A percentile compares a stretch with the other conserved stretches of the same genome.
phyloP scores from a whole-genome alignment of 495 filamentous ascomycete genomes.

The Daldinia concentrica region DNA sequence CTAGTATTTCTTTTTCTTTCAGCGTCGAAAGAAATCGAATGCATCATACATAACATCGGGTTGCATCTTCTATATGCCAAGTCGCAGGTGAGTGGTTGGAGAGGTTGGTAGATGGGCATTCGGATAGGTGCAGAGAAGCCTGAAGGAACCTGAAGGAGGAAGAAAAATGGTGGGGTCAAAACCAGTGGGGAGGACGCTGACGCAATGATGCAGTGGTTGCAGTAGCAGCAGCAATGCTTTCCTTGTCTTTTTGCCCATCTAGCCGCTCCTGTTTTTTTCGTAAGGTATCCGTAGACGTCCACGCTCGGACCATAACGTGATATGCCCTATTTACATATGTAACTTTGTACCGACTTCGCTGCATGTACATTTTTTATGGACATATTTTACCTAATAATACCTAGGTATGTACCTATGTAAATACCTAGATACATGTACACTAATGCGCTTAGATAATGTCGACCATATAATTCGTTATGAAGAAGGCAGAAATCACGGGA shows the following conservation, averaged over 20 bases:
- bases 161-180: constrained; percentile 39
- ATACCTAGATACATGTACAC: background rate
- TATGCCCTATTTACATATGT: constrained; percentile 6
- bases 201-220: constrained; percentile 37
- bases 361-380: background rate
- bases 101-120: constrained; percentile 27
- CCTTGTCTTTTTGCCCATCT: constrained; percentile 6
- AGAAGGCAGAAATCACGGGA: background rate
- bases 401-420: no score
- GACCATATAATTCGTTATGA: background rate
- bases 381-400: constrained; percentile 15
- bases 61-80: constrained; percentile 32
- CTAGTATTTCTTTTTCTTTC: constrained; percentile 1
- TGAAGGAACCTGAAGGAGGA: constrained; percentile 17
- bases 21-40: constrained; percentile 32
- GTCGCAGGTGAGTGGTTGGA: constrained; percentile 26
- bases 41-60: constrained; percentile 30
- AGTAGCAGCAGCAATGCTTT: constrained; percentile 5
- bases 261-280: constrained; percentile 17
- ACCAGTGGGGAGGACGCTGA: constrained; percentile 41
- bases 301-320: constrained; percentile 23
- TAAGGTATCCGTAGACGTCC: constrained; percentile 27
- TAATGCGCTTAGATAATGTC: background rate
- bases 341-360: constrained; percentile 27
- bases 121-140: constrained; percentile 35